Conservation (phyloP, 164 flowering plant species). For the Tetrastigma voinierianum region DNA sequence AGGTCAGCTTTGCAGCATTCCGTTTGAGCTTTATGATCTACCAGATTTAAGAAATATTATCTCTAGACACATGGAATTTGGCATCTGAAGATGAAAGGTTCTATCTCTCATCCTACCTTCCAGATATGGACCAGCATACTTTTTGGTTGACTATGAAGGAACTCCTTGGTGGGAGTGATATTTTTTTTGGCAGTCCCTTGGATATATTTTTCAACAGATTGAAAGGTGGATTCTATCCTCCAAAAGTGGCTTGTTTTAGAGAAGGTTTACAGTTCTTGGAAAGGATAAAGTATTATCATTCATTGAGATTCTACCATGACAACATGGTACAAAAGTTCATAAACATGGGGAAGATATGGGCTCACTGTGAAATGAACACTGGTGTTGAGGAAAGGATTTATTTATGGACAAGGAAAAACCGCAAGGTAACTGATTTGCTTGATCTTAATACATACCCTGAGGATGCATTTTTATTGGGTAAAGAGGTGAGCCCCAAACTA, state of each 20-base stretch:
- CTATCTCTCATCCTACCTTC: constrained; percentile 34
- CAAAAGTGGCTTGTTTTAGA: constrained; percentile 25
- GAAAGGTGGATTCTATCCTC: constrained; percentile 35
- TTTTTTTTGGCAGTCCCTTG: constrained; percentile 37
- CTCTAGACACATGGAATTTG: not conserved
- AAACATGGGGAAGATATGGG: constrained; percentile 31
- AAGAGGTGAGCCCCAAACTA: constrained; percentile 5
- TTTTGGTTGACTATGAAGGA: constrained; percentile 34
- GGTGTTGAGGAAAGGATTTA: constrained; percentile 24
- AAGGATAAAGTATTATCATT: constrained; percentile 24
- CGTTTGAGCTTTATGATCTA: constrained; percentile 39
- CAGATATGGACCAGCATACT: constrained; percentile 40
- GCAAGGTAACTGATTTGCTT: constrained; percentile 9
- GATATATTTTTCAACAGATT: constrained; percentile 24
- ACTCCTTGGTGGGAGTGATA: constrained; percentile 29
- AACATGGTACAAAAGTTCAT: constrained; percentile 22
- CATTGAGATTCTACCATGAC: constrained; percentile 29
- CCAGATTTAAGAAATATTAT: constrained; percentile 36
- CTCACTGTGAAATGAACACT: constrained; percentile 19
- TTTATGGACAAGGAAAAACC: constrained; percentile 22
- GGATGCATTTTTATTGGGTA: constrained; percentile 13
- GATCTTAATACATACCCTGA: constrained; percentile 33
- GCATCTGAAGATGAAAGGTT: constrained; percentile 14
- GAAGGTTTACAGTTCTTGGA: constrained; percentile 26
- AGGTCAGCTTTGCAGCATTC: constrained; percentile 35